Percentiles rank a stretch among this genome's conserved stretches.
Evolutionary conservation across 805 yeast species (phyloP).

Genomic region (Jamesozyma rosinii): DNA sequence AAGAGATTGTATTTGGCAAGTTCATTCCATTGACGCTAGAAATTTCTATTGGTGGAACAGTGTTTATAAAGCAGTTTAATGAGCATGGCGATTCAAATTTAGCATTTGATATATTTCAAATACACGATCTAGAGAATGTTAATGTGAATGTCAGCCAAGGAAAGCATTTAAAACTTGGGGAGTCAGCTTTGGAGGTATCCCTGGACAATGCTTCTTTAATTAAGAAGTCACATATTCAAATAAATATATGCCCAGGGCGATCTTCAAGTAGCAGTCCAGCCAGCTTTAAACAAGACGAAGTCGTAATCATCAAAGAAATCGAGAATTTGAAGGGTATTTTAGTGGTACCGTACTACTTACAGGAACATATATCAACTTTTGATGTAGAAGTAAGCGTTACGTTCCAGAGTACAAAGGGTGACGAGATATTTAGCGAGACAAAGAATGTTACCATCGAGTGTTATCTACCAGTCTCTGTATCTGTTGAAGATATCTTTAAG

Average conservation of each 20-base stretch:
- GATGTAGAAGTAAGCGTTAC: conserved; percentile 8
- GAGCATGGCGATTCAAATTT: conserved; percentile 1
- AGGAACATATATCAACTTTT: conserved; percentile 14
- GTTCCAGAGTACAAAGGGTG: conserved; percentile 8
- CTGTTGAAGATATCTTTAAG: conserved; percentile 28
- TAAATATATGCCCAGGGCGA: conserved; percentile 5
- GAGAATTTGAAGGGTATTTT: background rate
- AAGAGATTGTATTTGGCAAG: conserved; percentile 18
- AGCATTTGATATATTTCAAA: conserved; percentile 9
- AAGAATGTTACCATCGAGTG: conserved; percentile 11
- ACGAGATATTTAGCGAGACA: conserved; percentile 11
- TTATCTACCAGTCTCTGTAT: conserved; percentile 24
- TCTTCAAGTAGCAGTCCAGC: background rate
- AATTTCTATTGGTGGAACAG: conserved; percentile 19
- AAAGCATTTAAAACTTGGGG: conserved; percentile 12
- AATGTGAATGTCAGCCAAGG: conserved; percentile 13
- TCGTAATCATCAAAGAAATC: background rate
- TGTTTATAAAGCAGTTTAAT: conserved; percentile 21
- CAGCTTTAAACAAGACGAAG: conserved; percentile 3
- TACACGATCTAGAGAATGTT: conserved; percentile 14
- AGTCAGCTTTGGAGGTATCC: conserved; percentile 11
- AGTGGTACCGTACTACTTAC: conserved; percentile 13
- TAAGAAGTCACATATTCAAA: background rate
- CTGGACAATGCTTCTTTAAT: conserved; percentile 9
- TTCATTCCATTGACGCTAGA: conserved; percentile 19